These are phyloP conservation scores for Hyaloscypha hepaticicola DNA, from an alignment of 495 filamentous ascomycete genomes.

Conservation along the genomic window DNA sequence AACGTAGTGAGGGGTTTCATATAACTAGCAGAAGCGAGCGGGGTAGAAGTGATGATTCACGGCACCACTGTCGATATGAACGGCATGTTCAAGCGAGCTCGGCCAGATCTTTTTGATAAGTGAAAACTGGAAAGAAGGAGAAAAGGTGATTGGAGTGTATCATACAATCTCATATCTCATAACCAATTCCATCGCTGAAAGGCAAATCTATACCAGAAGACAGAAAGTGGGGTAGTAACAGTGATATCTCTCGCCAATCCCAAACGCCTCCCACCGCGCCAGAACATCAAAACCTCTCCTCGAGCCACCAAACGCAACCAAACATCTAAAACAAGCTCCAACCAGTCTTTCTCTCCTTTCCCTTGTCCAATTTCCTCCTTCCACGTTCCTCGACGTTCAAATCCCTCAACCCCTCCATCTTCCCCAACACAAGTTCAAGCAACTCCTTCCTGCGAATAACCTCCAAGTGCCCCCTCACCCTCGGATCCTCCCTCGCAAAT, in stretches of 20 bases:
- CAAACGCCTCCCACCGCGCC: neutral
- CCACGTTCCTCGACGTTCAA: slow-evolving; percentile 54
- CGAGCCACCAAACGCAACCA: neutral
- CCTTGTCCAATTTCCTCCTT: slow-evolving; percentile 7
- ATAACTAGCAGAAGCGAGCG: too few relatives aligned
- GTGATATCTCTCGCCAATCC: neutral
- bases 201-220: neutral
- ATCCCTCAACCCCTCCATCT: slow-evolving; percentile 85
- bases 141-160: neutral
- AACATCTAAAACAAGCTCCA: slow-evolving; percentile 31
- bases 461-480: slow-evolving; percentile 84
- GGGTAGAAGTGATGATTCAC: too few relatives aligned
- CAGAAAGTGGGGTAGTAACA: neutral
- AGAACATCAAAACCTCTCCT: neutral
- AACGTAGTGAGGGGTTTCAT: too few relatives aligned
- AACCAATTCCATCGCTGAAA: neutral
- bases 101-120: too few relatives aligned
- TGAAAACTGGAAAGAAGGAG: neutral
- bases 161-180: neutral
- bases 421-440: slow-evolving; percentile 85
- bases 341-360: slow-evolving; percentile 7
- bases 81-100: too few relatives aligned
- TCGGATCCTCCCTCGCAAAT: slow-evolving; percentile 90
- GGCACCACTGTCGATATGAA: too few relatives aligned
- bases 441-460: slow-evolving; percentile 89